These are phyloP conservation scores for Monosporascus ibericus DNA, from an alignment of 2,329 filamentous ascomycete species.

Conservation along the genomic window DNA sequence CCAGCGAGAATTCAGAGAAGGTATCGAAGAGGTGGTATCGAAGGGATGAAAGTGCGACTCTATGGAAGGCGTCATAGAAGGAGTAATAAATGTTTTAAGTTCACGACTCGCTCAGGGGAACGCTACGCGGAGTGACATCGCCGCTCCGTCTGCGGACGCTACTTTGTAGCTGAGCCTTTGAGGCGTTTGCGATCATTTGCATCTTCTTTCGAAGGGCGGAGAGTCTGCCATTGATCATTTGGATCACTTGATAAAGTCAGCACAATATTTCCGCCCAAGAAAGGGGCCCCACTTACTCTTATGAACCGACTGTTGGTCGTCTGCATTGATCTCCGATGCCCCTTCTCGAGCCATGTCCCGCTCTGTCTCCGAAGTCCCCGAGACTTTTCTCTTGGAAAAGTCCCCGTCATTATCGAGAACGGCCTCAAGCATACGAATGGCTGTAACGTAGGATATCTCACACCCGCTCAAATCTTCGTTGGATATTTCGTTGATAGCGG, in stretches of 20 bases:
- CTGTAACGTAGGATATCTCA: constrained; percentile 88
- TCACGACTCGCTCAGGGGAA: constrained; percentile 40
- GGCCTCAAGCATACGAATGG: constrained; percentile 90
- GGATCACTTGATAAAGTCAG: constrained; percentile 45
- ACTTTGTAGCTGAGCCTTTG: constrained; percentile 41
- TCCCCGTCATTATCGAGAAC: constrained; percentile 80
- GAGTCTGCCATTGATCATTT: constrained; percentile 55
- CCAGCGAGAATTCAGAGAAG: not conserved
- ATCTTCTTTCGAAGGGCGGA: constrained; percentile 54
- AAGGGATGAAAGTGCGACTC: constrained; percentile 24
- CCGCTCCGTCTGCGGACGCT: constrained; percentile 45
- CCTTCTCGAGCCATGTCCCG: constrained; percentile 36
- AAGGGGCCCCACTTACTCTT: constrained; percentile 53
- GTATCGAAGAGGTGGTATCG: constrained; percentile 22
- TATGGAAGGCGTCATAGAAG: constrained; percentile 29
- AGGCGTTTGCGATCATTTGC: constrained; percentile 54
- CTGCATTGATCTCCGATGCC: constrained; percentile 51
- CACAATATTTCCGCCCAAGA: not conserved
- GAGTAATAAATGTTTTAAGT: constrained; percentile 15
- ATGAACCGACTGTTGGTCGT: constrained; percentile 67
- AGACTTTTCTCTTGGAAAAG: constrained; percentile 30
- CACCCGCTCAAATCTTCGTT: constrained; percentile 83
- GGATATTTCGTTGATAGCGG: constrained; percentile 92
- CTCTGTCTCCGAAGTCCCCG: constrained; percentile 35
- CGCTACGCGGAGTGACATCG: constrained; percentile 49